These are phyloP conservation scores for Solanum chmielewskii DNA, from an alignment of 257 asterid genomes.

Conservation along the genomic window DNA sequence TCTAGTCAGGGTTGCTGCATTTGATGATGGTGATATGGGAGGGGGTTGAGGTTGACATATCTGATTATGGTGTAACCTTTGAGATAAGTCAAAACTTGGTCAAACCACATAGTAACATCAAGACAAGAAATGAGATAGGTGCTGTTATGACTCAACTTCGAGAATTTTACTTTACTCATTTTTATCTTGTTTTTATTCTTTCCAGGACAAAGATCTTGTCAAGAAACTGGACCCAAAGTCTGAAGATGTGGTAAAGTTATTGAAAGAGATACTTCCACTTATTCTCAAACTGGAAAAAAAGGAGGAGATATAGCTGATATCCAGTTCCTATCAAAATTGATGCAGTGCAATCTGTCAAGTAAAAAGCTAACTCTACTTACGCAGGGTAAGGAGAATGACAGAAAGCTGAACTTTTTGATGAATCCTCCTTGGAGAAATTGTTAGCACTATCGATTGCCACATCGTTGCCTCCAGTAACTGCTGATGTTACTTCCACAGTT, in stretches of 20 bases:
- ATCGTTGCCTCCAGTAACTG: constrained; percentile 17
- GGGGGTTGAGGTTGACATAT: constrained; percentile 38
- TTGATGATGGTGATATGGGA: constrained; percentile 46
- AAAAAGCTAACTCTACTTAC: constrained; percentile 20
- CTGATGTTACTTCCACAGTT: constrained; percentile 12
- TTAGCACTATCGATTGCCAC: constrained; percentile 9
- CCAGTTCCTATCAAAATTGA: neutral
- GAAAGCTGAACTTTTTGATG: neutral
- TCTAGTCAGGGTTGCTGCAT: constrained; percentile 18
- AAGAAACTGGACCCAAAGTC: neutral
- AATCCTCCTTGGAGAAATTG: neutral
- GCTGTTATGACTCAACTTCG: neutral
- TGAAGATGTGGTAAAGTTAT: neutral
- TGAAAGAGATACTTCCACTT: neutral
- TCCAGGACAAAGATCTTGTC: neutral
- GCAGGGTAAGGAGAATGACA: constrained; percentile 22
- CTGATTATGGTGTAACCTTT: neutral
- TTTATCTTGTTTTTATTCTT: neutral
- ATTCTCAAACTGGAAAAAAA: neutral
- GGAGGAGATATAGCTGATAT: neutral
- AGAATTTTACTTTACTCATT: neutral
- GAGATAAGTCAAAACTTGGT: neutral
- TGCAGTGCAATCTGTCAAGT: neutral
- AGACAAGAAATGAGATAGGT: neutral
- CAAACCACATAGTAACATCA: neutral